A percentile compares a stretch with the other conserved stretches of the same genome.
Evolutionary conservation across 2,329 filamentous ascomycete species (phyloP).

Genomic region (Cladosporium sphaerospermum): DNA sequence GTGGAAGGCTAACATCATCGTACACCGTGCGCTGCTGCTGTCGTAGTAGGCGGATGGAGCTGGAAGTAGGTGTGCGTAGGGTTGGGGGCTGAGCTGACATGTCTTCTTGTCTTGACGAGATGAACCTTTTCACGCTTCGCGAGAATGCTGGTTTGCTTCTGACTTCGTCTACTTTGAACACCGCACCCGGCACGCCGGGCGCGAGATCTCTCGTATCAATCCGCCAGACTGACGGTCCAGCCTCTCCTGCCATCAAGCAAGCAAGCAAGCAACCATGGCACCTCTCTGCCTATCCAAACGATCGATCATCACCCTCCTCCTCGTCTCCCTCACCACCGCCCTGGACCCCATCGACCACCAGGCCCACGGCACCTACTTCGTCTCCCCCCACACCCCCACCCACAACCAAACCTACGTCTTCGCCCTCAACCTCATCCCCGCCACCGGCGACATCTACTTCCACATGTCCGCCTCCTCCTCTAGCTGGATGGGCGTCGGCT

Average conservation of each 20-base stretch:
- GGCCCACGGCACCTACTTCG: constrained; percentile 4
- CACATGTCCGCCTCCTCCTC: constrained; percentile 29
- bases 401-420: constrained; percentile 13
- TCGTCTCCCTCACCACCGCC: background rate
- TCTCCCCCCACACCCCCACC: background rate
- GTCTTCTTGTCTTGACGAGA: no score
- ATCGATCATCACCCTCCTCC: background rate
- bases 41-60: no score
- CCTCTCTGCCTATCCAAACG: background rate
- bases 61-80: no score
- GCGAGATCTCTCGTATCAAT: no score
- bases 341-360: background rate
- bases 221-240: no score
- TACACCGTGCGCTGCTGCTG: no score
- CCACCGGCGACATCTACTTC: constrained; percentile 19
- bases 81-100: no score
- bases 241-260: no score
- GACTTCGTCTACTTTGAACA: no score
- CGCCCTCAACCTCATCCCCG: constrained; percentile 16
- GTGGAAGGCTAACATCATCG: background rate
- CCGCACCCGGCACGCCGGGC: no score
- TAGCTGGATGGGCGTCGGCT: constrained; percentile 39
- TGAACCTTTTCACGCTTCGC: no score
- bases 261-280: background rate
- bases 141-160: no score